Base-by-base conservation (phyloP, 257 asterid genomes). In the Primulina eburnea region DNA sequence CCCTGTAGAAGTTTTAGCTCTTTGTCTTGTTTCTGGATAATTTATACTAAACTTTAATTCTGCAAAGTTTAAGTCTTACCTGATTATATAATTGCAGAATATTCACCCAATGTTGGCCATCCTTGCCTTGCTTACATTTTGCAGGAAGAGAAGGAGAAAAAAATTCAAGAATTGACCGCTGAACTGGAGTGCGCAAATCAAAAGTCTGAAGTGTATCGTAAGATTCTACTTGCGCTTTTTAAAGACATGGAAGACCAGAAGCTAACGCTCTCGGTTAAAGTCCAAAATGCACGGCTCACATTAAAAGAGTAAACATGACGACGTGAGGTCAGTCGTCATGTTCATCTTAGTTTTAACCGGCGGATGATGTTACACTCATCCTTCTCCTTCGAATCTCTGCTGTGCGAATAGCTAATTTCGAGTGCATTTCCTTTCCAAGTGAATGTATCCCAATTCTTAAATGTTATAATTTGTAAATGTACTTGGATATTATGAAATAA, bases 241-340 rank as follows among this genome's bases (percentile, higher is more conserved):
- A 84, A 78, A 76, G 98, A 90, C 83, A 81, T 86, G 88, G 98
- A 92, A 76, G 98, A 90, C 77, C 93, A 92, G 84, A 92, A 90
- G 82, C 32, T 92, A 82, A 90, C 90, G 87, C 85, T 92, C 70
- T 87, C 96, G 0, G 95, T 92, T 59, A 88, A 92, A 82, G 97
- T 90, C 57, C 98, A 90, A 75, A 92, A 90, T 67, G 96, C 96
- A 1, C 82, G 93, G n/a, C 96, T 92, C 74, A 87, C 88, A 34
- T 72, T 92, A 34, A 86, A 86, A 75, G 97, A 92, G 81, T 92
- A 74, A 86, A 70, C 7, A 12, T 50, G 30, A 18, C 50, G 20
- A 18, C 12, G 50, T 28, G 0, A 21, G 24, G 21, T 53, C 24
- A 43, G 30, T 57, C 8, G 47, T 58, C 38, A 6, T 24, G 6